Percentiles rank a stretch among this genome's conserved stretches.
Conservation (phyloP, 2,329 filamentous ascomycete genomes). For the Pseudogymnoascus sp. region DNA sequence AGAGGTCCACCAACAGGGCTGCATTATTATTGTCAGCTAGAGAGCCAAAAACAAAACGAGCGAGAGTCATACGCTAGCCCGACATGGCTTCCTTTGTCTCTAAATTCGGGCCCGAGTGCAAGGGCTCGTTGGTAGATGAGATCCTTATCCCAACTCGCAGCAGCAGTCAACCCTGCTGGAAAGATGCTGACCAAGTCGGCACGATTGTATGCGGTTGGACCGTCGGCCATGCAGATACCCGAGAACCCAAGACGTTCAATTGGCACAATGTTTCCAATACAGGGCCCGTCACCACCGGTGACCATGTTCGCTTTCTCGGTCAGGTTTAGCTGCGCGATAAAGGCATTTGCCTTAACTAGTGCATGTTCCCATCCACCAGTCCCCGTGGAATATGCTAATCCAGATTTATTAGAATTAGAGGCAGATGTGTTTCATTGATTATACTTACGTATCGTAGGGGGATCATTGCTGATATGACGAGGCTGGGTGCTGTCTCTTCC, state of each 20-base stretch:
- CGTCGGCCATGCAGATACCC: too few species aligned
- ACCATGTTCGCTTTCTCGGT: conserved; percentile 24
- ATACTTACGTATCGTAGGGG: too few species aligned
- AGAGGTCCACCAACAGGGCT: conserved; percentile 48
- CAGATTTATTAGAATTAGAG: too few species aligned
- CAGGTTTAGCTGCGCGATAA: conserved; percentile 49
- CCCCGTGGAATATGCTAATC: background rate
- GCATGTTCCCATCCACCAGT: conserved; percentile 51
- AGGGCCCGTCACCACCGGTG: conserved; percentile 20
- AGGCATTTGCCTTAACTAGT: conserved; percentile 58
- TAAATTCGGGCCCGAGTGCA: conserved; percentile 66
- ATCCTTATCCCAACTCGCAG: conserved; percentile 63
- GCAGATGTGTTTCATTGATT: too few species aligned
- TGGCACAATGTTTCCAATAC: conserved; percentile 19
- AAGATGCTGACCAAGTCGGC: conserved; percentile 43
- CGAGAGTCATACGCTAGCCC: conserved; percentile 46
- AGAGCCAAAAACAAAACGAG: conserved; percentile 10
- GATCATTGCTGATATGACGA: too few species aligned
- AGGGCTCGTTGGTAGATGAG: conserved; percentile 60
- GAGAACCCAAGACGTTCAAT: conserved; percentile 22
- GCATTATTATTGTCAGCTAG: too few species aligned
- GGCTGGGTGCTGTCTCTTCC: too few species aligned
- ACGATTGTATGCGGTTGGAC: too few species aligned
- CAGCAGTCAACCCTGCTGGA: conserved; percentile 63
- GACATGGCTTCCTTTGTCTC: conserved; percentile 65